phyloP scores from a whole-genome alignment of 768 basidiomycete species.

The Tricholoma terreum region DNA sequence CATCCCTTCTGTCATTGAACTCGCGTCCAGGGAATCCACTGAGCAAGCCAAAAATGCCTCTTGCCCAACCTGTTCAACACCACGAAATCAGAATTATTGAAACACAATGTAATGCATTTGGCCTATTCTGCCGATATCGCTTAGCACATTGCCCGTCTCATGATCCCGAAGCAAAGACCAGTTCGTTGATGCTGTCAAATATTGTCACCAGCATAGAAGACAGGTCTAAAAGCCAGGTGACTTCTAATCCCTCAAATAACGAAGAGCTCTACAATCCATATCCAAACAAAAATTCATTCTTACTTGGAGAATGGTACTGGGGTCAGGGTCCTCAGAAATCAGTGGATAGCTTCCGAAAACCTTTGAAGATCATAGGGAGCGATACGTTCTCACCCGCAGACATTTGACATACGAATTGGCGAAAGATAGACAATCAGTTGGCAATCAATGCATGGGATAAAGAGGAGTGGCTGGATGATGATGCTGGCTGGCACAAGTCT shows the following conservation, averaged over 20 bases:
- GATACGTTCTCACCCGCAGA: conserved; percentile 8
- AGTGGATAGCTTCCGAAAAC: not conserved
- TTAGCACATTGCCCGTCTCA: not conserved
- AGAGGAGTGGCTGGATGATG: too few species aligned
- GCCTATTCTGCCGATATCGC: not conserved
- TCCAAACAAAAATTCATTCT: too few species aligned
- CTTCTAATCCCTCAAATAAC: too few species aligned
- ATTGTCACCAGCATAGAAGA: too few species aligned
- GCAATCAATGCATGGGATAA: too few species aligned
- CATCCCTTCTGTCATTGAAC: not conserved
- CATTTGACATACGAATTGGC: conserved; percentile 9
- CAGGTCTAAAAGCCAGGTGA: too few species aligned
- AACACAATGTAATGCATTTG: not conserved
- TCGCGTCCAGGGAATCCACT: not conserved
- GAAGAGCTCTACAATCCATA: conserved; percentile 13
- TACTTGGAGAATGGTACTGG: too few species aligned
- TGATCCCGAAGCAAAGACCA: too few species aligned
- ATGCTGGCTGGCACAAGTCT: too few species aligned
- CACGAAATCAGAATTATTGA: not conserved
- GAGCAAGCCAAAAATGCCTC: not conserved
- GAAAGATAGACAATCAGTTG: conserved; percentile 5
- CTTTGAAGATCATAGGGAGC: too few species aligned
- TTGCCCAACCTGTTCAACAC: not conserved
- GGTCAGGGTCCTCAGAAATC: conserved; percentile 5
- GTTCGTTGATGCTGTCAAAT: not conserved